Percentiles rank a stretch among this genome's conserved stretches.
Conservation (phyloP, 495 filamentous ascomycete genomes). For the Penicillium angulare region DNA sequence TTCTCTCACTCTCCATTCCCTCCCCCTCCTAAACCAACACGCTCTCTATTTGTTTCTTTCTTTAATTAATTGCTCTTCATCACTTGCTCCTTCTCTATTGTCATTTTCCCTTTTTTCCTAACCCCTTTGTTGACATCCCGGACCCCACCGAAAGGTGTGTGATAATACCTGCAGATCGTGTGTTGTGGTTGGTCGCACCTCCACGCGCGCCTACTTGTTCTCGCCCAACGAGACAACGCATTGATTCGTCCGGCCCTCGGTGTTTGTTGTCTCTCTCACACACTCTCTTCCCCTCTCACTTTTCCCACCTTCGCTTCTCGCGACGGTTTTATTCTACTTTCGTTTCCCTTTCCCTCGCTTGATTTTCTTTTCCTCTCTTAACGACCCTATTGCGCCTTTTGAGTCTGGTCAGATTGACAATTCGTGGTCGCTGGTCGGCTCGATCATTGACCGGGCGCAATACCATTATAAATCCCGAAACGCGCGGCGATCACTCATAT, state of each 20-base stretch:
- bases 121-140: conserved; percentile 12
- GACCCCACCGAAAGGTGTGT: neutral
- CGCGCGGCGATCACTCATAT: conserved; percentile 19
- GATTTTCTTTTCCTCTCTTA: conserved; percentile 2
- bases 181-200: conserved; percentile 25
- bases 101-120: conserved; percentile 11
- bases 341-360: neutral
- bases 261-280: conserved; percentile 18
- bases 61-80: conserved; percentile 11
- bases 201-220: conserved; percentile 18
- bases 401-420: conserved; percentile 9
- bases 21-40: conserved; percentile 9
- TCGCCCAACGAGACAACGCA: conserved; percentile 12
- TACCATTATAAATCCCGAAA: conserved; percentile 1
- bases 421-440: conserved; percentile 40
- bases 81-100: neutral
- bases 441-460: conserved; percentile 10
- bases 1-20: conserved; percentile 13
- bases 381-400: conserved; percentile 7
- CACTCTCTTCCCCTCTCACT: neutral
- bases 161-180: conserved; percentile 17
- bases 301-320: conserved; percentile 14
- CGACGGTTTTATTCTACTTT: conserved; percentile 12
- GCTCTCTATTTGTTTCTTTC: conserved; percentile 13
- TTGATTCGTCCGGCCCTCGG: conserved; percentile 20